phyloP scores from a whole-genome alignment of 495 filamentous ascomycete species.

The Trichocladium uniseriatum region DNA sequence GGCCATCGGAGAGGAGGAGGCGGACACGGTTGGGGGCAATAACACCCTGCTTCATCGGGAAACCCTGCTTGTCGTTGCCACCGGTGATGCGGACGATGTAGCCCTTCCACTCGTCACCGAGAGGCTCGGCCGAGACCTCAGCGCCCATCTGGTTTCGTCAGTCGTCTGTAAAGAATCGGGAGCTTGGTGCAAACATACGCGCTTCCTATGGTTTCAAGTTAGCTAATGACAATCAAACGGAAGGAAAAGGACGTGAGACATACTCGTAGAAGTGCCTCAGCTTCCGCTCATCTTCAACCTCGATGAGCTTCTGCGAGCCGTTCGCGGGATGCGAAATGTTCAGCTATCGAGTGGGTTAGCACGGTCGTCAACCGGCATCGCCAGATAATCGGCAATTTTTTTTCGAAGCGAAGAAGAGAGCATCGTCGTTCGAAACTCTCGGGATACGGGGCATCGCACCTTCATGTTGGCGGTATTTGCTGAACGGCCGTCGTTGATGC shows the following conservation, averaged over 20 bases:
- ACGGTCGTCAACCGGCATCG: not conserved
- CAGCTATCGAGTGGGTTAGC: conserved; percentile 50
- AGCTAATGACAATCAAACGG: not conserved
- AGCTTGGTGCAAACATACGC: conserved; percentile 23
- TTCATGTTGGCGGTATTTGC: conserved; percentile 32
- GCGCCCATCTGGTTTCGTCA: conserved; percentile 68
- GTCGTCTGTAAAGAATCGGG: conserved; percentile 9
- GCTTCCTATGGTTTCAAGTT: conserved; percentile 23
- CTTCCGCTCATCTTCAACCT: conserved; percentile 94
- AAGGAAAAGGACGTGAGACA: conserved; percentile 15
- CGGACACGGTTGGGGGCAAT: conserved; percentile 97
- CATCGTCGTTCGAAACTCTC: not conserved
- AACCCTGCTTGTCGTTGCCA: conserved; percentile 99
- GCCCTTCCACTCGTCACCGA: conserved; percentile 98
- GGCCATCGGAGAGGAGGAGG: conserved; percentile 83
- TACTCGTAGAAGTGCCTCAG: conserved; percentile 51
- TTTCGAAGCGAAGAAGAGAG: too few species aligned
- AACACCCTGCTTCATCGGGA: conserved; percentile 99
- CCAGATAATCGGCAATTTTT: not conserved
- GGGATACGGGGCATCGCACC: conserved; percentile 12
- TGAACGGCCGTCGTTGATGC: conserved; percentile 26
- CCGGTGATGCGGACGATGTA: conserved; percentile 98
- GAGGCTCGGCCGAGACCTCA: conserved; percentile 86
- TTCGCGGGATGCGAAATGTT: conserved; percentile 98
- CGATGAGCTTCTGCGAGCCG: conserved; percentile 97